Evolutionary conservation across 1,284 basidiomycete species (phyloP).

Genomic region (Melampsora americana): DNA sequence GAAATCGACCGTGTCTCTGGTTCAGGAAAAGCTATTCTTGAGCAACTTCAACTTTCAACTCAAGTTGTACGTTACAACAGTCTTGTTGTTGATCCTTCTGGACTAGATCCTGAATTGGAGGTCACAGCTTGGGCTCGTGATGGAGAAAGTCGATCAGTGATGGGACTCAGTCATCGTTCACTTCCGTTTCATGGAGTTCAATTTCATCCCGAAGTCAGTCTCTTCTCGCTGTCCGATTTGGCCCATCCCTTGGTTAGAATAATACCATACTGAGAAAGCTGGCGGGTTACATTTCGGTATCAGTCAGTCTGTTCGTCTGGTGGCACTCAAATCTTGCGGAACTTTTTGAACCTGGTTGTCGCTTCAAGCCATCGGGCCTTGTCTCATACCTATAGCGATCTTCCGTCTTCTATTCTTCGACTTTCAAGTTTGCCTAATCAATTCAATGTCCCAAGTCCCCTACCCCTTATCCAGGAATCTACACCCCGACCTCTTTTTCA

Average conservation of each 20-base stretch:
- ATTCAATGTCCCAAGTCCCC: neutral
- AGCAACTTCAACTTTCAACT: slow-evolving; percentile 56
- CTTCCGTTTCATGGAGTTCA: slow-evolving; percentile 89
- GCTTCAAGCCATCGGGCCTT: slow-evolving; percentile 6
- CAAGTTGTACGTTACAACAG: slow-evolving; percentile 77
- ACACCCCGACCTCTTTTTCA: neutral
- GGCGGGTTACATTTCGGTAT: neutral
- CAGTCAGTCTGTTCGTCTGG: slow-evolving; percentile 25
- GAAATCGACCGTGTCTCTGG: slow-evolving; percentile 66
- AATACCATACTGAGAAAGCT: neutral
- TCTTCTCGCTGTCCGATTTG: neutral
- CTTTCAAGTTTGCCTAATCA: slow-evolving; percentile 15
- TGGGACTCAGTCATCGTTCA: slow-evolving; percentile 60
- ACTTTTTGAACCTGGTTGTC: slow-evolving; percentile 28
- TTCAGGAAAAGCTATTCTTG: slow-evolving; percentile 63
- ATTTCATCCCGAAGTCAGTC: slow-evolving; percentile 84
- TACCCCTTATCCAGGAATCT: neutral
- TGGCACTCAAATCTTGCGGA: slow-evolving; percentile 22
- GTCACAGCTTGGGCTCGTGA: slow-evolving; percentile 57
- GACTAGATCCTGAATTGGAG: slow-evolving; percentile 56
- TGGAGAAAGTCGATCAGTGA: slow-evolving; percentile 47
- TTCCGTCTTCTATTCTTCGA: slow-evolving; percentile 7
- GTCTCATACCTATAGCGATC: neutral
- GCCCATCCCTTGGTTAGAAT: neutral
- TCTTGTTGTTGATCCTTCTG: slow-evolving; percentile 57